These are phyloP conservation scores for Ceratocystis ficicola DNA, from an alignment of 2,329 filamentous ascomycete genomes.

Conservation along the genomic window DNA sequence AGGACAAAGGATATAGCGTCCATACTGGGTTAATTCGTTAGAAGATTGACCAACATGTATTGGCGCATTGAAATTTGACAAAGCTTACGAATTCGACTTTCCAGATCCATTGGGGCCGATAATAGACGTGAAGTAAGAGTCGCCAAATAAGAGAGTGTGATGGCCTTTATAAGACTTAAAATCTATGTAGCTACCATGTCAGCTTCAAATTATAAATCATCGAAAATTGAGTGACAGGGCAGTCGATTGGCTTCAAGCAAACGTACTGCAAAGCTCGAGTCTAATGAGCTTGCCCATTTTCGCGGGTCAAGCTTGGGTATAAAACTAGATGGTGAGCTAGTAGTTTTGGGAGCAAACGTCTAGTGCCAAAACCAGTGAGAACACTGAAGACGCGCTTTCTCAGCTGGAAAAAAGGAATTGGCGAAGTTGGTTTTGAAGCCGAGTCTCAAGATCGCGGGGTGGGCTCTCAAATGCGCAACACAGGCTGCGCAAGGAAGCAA, in stretches of 20 bases:
- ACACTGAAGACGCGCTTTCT: not conserved
- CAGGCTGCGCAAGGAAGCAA: not conserved
- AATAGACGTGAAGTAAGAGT: conserved; percentile 98
- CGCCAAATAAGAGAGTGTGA: conserved; percentile 84
- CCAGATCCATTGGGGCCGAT: conserved; percentile 99
- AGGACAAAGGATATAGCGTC: conserved; percentile 98
- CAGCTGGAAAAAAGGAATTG: not conserved
- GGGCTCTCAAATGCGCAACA: conserved; percentile 12
- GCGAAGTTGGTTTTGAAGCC: not conserved
- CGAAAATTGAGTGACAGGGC: not conserved
- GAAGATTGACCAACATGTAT: not conserved
- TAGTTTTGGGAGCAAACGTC: not conserved
- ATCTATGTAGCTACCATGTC: conserved; percentile 41
- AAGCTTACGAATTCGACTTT: conserved; percentile 83
- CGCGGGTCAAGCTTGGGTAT: conserved; percentile 25
- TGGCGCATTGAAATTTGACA: not conserved
- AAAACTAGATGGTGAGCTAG: not conserved
- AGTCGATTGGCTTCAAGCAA: conserved; percentile 14
- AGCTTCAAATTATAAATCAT: not conserved
- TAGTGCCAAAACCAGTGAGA: not conserved
- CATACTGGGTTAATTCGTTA: conserved; percentile 50
- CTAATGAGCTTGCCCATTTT: conserved; percentile 93
- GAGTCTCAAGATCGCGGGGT: conserved; percentile 10
- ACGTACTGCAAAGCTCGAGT: conserved; percentile 80
- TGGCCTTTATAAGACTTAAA: conserved; percentile 99